These are phyloP conservation scores for Picochlorum sp. DNA, from an alignment of 139 green algal species.

Conservation along the genomic window DNA sequence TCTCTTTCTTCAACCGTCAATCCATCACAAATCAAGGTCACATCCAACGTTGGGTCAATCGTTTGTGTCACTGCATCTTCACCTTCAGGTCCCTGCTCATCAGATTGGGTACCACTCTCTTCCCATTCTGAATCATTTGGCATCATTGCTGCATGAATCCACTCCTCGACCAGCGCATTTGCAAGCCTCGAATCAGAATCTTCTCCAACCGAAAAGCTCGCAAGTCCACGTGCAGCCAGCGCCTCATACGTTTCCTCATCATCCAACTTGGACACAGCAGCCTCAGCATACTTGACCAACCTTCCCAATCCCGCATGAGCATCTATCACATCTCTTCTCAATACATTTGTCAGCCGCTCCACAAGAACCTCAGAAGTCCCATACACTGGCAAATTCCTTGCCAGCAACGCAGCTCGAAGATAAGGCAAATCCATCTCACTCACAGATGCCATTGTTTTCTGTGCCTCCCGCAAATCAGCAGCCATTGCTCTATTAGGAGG, in stretches of 20 bases:
- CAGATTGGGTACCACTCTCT: background rate
- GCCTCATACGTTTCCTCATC: constrained; percentile 10
- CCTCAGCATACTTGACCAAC: constrained; percentile 15
- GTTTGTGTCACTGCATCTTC: constrained; percentile 4
- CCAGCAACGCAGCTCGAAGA: constrained; percentile 11
- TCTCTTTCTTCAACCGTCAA: constrained; percentile 12
- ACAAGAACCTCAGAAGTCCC: constrained; percentile 23
- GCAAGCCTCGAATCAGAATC: background rate
- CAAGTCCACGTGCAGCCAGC: constrained; percentile 6
- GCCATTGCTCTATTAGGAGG: constrained; percentile 10
- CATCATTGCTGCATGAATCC: constrained; percentile 7
- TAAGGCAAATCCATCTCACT: background rate
- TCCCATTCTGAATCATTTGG: background rate
- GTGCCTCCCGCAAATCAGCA: background rate
- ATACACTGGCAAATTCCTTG: constrained; percentile 9
- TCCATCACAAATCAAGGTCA: constrained; percentile 20
- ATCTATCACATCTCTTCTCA: constrained; percentile 8
- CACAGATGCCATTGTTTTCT: background rate
- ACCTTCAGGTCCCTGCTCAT: background rate
- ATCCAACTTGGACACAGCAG: constrained; percentile 16
- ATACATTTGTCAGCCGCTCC: constrained; percentile 14
- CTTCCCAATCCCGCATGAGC: constrained; percentile 14
- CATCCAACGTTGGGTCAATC: constrained; percentile 15
- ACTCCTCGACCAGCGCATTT: constrained; percentile 7
- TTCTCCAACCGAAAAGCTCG: background rate